Conservation (phyloP, 441 rosid species). For the Corymbia calophylla region DNA sequence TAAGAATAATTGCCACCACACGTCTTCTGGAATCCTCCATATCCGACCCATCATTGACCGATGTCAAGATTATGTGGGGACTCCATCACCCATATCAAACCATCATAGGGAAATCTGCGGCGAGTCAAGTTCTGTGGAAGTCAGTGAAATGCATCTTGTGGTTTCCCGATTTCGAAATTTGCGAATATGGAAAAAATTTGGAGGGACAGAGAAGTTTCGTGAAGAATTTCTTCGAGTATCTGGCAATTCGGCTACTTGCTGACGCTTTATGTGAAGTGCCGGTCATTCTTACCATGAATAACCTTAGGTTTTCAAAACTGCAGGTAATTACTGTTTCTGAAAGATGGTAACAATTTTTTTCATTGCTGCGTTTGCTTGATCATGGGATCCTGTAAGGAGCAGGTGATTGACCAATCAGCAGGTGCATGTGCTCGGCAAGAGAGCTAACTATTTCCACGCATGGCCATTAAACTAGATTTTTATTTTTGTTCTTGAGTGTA, state of each 20-base stretch:
- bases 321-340: constrained; percentile 39
- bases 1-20: constrained; percentile 54
- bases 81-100: constrained; percentile 57
- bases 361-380: neutral
- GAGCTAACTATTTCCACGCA: neutral
- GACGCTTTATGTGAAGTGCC: constrained; percentile 44
- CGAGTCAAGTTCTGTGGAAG: constrained; percentile 57
- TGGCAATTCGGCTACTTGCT: constrained; percentile 64
- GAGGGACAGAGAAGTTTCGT: constrained; percentile 37
- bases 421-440: neutral
- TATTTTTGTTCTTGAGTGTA: neutral
- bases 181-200: constrained; percentile 30
- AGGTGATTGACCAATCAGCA: neutral
- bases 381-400: neutral
- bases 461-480: neutral
- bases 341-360: neutral
- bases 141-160: constrained; percentile 62
- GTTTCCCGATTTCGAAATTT: constrained; percentile 51
- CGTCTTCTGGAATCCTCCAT: constrained; percentile 35
- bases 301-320: constrained; percentile 59
- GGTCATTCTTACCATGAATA: constrained; percentile 71
- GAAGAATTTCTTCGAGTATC: constrained; percentile 63
- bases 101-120: constrained; percentile 38
- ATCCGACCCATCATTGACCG: constrained; percentile 26
- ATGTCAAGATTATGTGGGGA: constrained; percentile 59